phyloP scores from a whole-genome alignment of 78 protist species.

The Monosiga brevicollis region DNA sequence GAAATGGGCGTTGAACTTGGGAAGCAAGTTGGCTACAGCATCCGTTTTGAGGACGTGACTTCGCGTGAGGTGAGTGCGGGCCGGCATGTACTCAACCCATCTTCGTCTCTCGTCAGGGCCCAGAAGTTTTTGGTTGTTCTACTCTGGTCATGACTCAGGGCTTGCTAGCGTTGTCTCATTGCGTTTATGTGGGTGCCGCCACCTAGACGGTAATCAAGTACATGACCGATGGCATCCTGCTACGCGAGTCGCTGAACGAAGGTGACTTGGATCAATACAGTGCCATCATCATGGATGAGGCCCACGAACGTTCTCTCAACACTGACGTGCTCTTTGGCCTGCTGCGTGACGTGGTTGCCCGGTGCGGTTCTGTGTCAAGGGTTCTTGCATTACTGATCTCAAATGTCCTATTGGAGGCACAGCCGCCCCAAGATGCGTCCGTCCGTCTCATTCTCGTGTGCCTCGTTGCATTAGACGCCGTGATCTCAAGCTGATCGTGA shows the following conservation, averaged over 20 bases:
- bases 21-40: constrained; percentile 68
- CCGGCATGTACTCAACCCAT: neutral
- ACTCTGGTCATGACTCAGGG: no score
- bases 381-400: no score
- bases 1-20: constrained; percentile 73
- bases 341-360: constrained; percentile 26
- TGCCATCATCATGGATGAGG: constrained; percentile 94
- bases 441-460: neutral
- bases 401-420: no score
- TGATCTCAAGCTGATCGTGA: constrained; percentile 94
- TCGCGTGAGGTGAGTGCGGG: neutral
- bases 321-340: constrained; percentile 94
- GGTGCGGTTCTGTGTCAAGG: constrained; percentile 2
- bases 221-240: constrained; percentile 96
- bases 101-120: neutral
- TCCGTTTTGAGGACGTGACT: constrained; percentile 87
- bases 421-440: no score
- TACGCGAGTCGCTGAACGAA: constrained; percentile 80
- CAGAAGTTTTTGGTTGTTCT: no score
- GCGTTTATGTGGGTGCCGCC: no score
- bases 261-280: constrained; percentile 66
- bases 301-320: constrained; percentile 96
- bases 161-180: no score
- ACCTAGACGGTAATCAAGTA: constrained; percentile 80
- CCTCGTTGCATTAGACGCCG: constrained; percentile 23